These are phyloP conservation scores for Penicillium desertorum DNA, from an alignment of 495 filamentous ascomycete species.

Conservation along the genomic window DNA sequence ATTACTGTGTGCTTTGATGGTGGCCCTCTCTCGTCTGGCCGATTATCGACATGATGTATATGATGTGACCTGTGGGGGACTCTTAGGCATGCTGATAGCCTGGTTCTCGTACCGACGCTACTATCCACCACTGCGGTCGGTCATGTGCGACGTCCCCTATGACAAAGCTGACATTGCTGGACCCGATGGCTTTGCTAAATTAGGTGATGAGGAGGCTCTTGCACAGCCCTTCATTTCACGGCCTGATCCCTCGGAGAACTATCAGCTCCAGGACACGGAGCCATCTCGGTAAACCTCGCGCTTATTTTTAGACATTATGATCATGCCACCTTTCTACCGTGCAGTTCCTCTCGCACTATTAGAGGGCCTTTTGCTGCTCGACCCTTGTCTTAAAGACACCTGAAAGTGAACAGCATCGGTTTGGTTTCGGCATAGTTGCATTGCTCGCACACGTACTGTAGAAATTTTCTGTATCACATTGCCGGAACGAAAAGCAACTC, in stretches of 20 bases:
- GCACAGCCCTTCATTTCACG: constrained; percentile 15
- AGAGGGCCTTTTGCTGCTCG: neutral
- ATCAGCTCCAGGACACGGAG: constrained; percentile 26
- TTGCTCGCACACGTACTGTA: neutral
- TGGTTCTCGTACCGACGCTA: constrained; percentile 81
- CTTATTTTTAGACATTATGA: neutral
- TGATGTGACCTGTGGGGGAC: constrained; percentile 76
- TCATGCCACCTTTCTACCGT: neutral
- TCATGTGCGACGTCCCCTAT: constrained; percentile 55
- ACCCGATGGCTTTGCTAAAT: constrained; percentile 41
- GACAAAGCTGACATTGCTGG: constrained; percentile 41
- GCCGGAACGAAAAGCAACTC: neutral
- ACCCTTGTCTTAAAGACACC: neutral
- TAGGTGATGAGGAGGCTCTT: constrained; percentile 51
- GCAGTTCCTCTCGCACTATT: neutral
- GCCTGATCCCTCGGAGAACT: constrained; percentile 22
- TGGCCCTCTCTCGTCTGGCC: constrained; percentile 86
- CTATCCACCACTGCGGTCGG: constrained; percentile 53
- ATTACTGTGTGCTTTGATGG: constrained; percentile 75
- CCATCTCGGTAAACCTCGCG: constrained; percentile 4
- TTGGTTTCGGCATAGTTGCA: neutral
- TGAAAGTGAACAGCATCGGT: neutral
- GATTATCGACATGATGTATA: constrained; percentile 96
- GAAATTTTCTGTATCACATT: neutral
- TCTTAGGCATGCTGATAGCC: constrained; percentile 71